Base-by-base conservation (phyloP, 306 rosid species). In the Trifolium repens region DNA sequence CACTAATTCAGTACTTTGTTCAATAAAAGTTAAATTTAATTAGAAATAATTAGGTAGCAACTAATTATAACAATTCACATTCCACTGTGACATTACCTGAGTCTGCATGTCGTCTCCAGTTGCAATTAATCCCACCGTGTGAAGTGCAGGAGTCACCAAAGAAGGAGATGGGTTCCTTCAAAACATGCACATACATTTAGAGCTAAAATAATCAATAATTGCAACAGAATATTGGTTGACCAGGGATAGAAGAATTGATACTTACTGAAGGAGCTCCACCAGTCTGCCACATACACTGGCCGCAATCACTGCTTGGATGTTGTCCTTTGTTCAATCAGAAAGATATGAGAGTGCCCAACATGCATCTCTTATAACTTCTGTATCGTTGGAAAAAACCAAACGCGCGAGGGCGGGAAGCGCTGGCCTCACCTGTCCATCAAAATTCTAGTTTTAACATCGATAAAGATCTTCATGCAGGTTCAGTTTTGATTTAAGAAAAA, bases 331-430 rank as follows among this genome's bases (percentile, higher is more conserved):
- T 63, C 98, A 96, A 77, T 90, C 96, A 4, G 98, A 93, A 77
- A 93, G 89, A 82, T 89, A 93, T 0, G 98, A 93, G 0, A 93
- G 88, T 46, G 98, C 96, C 98, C 98, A 93, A 79, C 96, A 93
- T 11, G 98, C 92, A 60, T 93, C 96, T 11, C 94, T 90, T 71
- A 93, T 71, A 39, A 93, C 94, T 77, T 93, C 96, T 82, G 89
- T 96, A 83, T 93, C 98, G 82, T 87, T 89, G 74, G 92, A 93
- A 85, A 81, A 88, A 44, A 90, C 92, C 46, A 93, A 85, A 27
- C 98, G 94, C 83, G 90, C 91, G 54, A 93, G 89, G 30, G 98
- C 92, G 1, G 98, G 96, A 77, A 93, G 98, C 11, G 98, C 98
- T 52, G 96, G 94, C 73, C 75, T 87, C 82, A 93, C 98, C 98